These are phyloP conservation scores for Phytophthora lateralis DNA, from an alignment of 352 stramenopile species.

Conservation along the genomic window DNA sequence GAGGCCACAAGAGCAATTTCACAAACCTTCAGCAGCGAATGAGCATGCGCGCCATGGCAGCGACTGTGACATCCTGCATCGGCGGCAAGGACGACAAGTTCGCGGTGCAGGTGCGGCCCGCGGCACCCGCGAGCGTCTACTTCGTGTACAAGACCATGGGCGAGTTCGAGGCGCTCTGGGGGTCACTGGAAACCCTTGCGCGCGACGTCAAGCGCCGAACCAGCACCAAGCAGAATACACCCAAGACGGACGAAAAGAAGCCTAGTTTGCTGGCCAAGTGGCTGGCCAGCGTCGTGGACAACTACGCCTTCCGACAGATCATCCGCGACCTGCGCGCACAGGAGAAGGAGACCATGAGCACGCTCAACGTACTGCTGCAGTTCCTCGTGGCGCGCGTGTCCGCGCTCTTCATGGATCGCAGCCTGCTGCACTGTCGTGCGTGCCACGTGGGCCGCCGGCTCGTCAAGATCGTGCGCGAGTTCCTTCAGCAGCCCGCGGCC, in stretches of 20 bases:
- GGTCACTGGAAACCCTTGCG: constrained; percentile 58
- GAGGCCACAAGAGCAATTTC: neutral
- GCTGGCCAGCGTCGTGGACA: constrained; percentile 76
- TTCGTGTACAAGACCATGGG: constrained; percentile 85
- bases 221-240: constrained; percentile 7
- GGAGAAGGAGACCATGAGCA: constrained; percentile 77
- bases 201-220: constrained; percentile 53
- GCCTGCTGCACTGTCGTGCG: constrained; percentile 57
- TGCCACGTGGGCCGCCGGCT: constrained; percentile 59
- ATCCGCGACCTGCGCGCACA: constrained; percentile 61
- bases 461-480: constrained; percentile 65
- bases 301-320: constrained; percentile 72
- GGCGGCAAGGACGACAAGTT: constrained; percentile 83
- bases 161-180: constrained; percentile 79
- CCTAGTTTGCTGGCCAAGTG: constrained; percentile 69
- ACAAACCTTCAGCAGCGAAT: constrained; percentile 10
- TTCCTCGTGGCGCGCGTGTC: constrained; percentile 71
- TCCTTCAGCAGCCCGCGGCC: constrained; percentile 62
- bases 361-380: constrained; percentile 76
- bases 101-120: constrained; percentile 61
- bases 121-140: constrained; percentile 48
- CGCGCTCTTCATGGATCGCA: constrained; percentile 59
- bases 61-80: constrained; percentile 79
- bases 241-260: constrained; percentile 16
- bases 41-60: constrained; percentile 70